Evolutionary conservation across 2,329 filamentous ascomycete species (phyloP).

Genomic region (Exophiala xenobiotica): DNA sequence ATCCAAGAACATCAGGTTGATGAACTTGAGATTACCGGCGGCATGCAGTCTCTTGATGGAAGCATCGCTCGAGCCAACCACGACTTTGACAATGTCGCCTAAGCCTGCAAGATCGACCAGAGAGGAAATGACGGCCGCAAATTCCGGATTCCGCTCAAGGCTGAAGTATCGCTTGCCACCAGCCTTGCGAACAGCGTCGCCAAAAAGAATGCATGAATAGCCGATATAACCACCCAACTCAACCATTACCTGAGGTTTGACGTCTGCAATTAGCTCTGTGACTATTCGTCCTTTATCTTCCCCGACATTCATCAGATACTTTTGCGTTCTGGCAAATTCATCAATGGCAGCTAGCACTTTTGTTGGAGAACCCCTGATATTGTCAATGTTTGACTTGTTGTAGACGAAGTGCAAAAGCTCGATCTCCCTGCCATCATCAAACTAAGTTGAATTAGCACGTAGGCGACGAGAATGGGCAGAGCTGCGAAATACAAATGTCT

Average conservation of each 20-base stretch:
- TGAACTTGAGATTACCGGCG: slow-evolving; percentile 53
- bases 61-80: slow-evolving; percentile 68
- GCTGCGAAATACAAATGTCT: slow-evolving; percentile 24
- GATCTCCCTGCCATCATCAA: slow-evolving; percentile 71
- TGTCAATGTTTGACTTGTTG: slow-evolving; percentile 58
- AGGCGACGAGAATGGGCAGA: neutral
- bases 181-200: slow-evolving; percentile 60
- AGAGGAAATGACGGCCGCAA: slow-evolving; percentile 66
- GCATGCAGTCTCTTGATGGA: slow-evolving; percentile 61
- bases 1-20: slow-evolving; percentile 76
- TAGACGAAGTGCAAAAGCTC: slow-evolving; percentile 71
- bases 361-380: slow-evolving; percentile 63
- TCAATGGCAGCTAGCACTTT: slow-evolving; percentile 69
- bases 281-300: slow-evolving; percentile 72
- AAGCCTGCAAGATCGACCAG: slow-evolving; percentile 74
- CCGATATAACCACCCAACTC: slow-evolving; percentile 80
- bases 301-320: slow-evolving; percentile 79
- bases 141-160: slow-evolving; percentile 72
- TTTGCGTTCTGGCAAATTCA: slow-evolving; percentile 63
- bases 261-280: slow-evolving; percentile 63
- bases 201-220: slow-evolving; percentile 78
- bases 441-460: slow-evolving; percentile 37
- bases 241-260: slow-evolving; percentile 68
- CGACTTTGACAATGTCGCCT: slow-evolving; percentile 65
- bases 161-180: slow-evolving; percentile 68